Evolutionary conservation across 192 early-diverging fungal species (phyloP).

Genomic region (Endogone sp.): DNA sequence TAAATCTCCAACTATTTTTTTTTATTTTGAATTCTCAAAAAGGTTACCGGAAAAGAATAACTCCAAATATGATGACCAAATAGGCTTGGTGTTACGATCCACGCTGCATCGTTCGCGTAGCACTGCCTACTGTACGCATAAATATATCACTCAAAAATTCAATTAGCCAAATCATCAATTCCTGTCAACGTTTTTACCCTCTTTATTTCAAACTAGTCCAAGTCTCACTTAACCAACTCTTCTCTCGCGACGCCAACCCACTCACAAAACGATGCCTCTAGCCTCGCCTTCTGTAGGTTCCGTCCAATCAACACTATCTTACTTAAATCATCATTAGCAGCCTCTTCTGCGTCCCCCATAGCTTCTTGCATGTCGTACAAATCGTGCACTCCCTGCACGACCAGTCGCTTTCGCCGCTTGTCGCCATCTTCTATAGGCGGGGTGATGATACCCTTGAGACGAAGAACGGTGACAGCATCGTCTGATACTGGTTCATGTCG

Average conservation of each 20-base stretch:
- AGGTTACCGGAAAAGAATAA: too few species aligned
- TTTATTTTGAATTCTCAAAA: too few species aligned
- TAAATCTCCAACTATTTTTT: too few species aligned
- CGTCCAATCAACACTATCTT: slow-evolving; percentile 38
- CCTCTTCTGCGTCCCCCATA: slow-evolving; percentile 16
- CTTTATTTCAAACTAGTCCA: too few species aligned
- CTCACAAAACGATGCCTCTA: slow-evolving; percentile 19
- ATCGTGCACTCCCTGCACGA: slow-evolving; percentile 66
- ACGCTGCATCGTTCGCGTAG: too few species aligned
- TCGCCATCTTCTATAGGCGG: slow-evolving; percentile 19
- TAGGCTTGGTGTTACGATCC: too few species aligned
- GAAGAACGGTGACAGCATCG: slow-evolving; percentile 37
- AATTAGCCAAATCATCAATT: too few species aligned
- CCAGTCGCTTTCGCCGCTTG: slow-evolving; percentile 17
- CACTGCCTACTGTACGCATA: too few species aligned
- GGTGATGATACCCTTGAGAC: slow-evolving; percentile 58
- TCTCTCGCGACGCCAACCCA: slow-evolving; percentile 2
- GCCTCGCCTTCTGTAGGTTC: slow-evolving; percentile 15
- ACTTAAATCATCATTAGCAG: slow-evolving; percentile 10
- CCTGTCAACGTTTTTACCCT: too few species aligned
- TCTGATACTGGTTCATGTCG: not conserved
- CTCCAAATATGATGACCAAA: too few species aligned
- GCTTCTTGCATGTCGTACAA: slow-evolving; percentile 62
- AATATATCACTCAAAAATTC: too few species aligned
- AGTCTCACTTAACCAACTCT: not conserved